Percentiles rank a stretch among this genome's conserved stretches.
Conservation (phyloP, 2,329 filamentous ascomycete genomes). For the Myriosclerotinia curreyana region DNA sequence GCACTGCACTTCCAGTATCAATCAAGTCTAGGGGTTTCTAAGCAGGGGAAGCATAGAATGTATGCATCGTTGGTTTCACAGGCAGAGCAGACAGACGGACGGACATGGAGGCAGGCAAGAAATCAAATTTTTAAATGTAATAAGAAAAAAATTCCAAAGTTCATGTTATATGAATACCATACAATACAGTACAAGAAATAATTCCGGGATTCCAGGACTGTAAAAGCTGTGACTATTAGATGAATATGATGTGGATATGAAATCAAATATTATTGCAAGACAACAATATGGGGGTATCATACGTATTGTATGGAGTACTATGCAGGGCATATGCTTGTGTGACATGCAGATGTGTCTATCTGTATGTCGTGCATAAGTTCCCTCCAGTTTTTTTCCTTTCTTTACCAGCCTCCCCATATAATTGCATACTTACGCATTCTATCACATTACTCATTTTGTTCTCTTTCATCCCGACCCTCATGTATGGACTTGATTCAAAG, state of each 20-base stretch:
- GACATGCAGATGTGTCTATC: conserved; percentile 8
- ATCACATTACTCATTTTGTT: not conserved
- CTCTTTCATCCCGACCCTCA: not conserved
- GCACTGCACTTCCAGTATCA: conserved; percentile 9
- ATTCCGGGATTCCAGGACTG: not conserved
- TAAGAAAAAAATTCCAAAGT: conserved; percentile 3
- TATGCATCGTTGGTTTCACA: conserved; percentile 1
- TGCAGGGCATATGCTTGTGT: conserved; percentile 14
- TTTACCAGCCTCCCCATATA: conserved; percentile 7
- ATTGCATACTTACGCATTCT: not conserved
- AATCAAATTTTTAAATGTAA: conserved; percentile 10
- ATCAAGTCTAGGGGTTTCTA: not conserved
- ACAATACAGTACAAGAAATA: not conserved
- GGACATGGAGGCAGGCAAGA: conserved; percentile 12
- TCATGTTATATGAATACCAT: conserved; percentile 1
- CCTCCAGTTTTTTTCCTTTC: not conserved
- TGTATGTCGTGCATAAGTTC: conserved; percentile 8
- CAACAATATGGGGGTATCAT: not conserved
- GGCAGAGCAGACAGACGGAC: not conserved
- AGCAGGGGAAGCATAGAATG: not conserved
- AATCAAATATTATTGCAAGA: not conserved
- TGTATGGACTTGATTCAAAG: not conserved
- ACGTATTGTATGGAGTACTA: conserved; percentile 1
- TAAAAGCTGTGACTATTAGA: too few relatives aligned
- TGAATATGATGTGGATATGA: not conserved